Evolutionary conservation across 306 rosid species (phyloP), one percentile per base, ranked within the genome.

Genomic region (Prunus davidiana): DNA sequence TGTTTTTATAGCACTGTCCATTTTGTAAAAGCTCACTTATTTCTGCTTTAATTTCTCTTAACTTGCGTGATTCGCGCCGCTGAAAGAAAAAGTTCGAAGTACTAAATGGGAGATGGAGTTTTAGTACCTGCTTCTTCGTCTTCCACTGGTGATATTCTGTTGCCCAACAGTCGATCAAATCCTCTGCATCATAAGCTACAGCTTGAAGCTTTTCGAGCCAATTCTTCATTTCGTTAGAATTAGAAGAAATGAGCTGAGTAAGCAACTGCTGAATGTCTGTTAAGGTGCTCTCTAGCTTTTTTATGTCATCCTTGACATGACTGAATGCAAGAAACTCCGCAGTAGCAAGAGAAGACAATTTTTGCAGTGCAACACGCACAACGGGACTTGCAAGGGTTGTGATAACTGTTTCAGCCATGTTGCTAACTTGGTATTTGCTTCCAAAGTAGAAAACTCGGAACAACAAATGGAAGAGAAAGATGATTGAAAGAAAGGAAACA

Each of bases 121-220:
- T 50, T 50, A 2, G 52, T 75, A 65, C 79, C 72, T 75, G 45
- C 54, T 64, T 65, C 79, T 52, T 38, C 19, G 1, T 52, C 64
- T 20, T 51, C 79, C 64, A 52, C 13, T 2, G 45, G 5, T 75
- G 24, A 52, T 50, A 54, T 25, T 22, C 41, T 66, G 30, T 18
- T 67, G 10, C 34, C 73, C 73, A 76, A n/a, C 27, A 65, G 14
- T 38, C 43, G 8, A 65, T 64, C 12, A 76, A 52, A 65, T 76
- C 65, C 45, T 19, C 72, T 24, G 65, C 65, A 52, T 54, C 79
- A 54, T 54, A 65, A 50, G 72, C 55, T 54, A 65, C 79, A 16
- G 5, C 43, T 52, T 8, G 61, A 38, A 76, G 66, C 12, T 24
- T 41, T n/a, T 11, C 43, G 12, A 66, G 20, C 64, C 64, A 66